Conservation (phyloP, 805 yeast genomes). For the Cyberlindnera petersonii region DNA sequence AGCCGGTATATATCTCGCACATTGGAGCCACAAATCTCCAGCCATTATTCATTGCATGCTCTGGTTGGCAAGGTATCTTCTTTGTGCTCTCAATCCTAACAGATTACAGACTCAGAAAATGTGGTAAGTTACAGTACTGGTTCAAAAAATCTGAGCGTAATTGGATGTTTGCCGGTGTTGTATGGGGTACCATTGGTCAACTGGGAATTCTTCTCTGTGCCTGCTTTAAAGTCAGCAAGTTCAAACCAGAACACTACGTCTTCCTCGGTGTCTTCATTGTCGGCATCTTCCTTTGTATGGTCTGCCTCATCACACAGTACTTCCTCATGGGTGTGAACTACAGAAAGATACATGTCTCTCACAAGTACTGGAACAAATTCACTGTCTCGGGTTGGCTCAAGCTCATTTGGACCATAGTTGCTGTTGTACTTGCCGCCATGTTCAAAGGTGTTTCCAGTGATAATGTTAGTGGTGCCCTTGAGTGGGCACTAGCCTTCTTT, state of each 20-base stretch:
- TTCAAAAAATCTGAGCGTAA: constrained; percentile 36
- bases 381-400: constrained; percentile 52
- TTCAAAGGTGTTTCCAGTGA: constrained; percentile 49
- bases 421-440: constrained; percentile 62
- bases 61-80: constrained; percentile 73
- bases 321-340: constrained; percentile 43
- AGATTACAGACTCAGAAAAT: constrained; percentile 59
- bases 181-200: constrained; percentile 55
- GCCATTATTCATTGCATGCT: constrained; percentile 77
- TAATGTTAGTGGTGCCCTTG: constrained; percentile 43
- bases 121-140: constrained; percentile 45
- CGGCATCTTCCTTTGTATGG: constrained; percentile 51
- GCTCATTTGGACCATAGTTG: constrained; percentile 59
- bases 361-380: constrained; percentile 38
- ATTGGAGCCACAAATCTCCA: constrained; percentile 85
- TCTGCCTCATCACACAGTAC: constrained; percentile 44
- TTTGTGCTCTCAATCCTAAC: constrained; percentile 58
- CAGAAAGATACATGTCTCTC: constrained; percentile 31
- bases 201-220: constrained; percentile 72
- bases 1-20: constrained; percentile 73
- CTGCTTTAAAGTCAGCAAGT: constrained; percentile 61
- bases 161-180: constrained; percentile 38
- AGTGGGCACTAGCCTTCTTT: constrained; percentile 86
- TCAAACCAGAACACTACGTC: constrained; percentile 52
- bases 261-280: constrained; percentile 75